Evolutionary conservation across 2,329 filamentous ascomycete genomes (phyloP).

Genomic region (Talaromyces piceae): DNA sequence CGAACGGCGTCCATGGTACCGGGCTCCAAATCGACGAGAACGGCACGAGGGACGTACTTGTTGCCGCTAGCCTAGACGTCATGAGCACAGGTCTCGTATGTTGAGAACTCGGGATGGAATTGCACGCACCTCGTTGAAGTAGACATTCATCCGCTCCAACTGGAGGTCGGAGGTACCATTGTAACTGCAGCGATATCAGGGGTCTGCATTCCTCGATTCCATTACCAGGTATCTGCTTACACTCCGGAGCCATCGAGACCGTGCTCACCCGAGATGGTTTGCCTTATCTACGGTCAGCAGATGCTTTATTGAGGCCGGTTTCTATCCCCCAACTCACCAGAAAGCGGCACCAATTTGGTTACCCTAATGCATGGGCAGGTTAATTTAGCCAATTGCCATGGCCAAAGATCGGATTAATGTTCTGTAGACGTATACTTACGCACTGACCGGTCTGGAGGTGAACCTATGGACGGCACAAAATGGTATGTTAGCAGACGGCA

Average conservation of each 20-base stretch:
- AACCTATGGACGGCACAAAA: constrained; percentile 61
- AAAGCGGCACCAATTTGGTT: constrained; percentile 99
- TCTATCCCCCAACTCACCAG: constrained; percentile 56
- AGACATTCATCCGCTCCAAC: constrained; percentile 99
- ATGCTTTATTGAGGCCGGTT: neutral
- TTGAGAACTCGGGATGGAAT: constrained; percentile 1
- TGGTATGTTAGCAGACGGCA: constrained; percentile 22
- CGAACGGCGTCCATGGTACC: constrained; percentile 99
- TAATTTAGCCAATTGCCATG: neutral
- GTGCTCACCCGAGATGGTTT: constrained; percentile 82
- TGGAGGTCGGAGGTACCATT: constrained; percentile 97
- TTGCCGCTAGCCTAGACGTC: constrained; percentile 72
- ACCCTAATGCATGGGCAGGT: constrained; percentile 53
- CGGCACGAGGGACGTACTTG: constrained; percentile 98
- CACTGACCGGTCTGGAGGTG: constrained; percentile 99
- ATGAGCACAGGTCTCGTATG: neutral
- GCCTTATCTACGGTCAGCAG: constrained; percentile 48
- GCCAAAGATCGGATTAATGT: neutral
- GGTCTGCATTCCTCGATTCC: constrained; percentile 12
- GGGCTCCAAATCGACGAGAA: constrained; percentile 98
- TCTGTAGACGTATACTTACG: constrained; percentile 60
- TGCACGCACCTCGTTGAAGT: constrained; percentile 79
- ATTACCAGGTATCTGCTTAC: constrained; percentile 51
- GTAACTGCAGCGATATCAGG: constrained; percentile 55
- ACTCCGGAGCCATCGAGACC: constrained; percentile 96